Evolutionary conservation across 2,329 filamentous ascomycete genomes (phyloP).

Genomic region (Alternaria burnsii): DNA sequence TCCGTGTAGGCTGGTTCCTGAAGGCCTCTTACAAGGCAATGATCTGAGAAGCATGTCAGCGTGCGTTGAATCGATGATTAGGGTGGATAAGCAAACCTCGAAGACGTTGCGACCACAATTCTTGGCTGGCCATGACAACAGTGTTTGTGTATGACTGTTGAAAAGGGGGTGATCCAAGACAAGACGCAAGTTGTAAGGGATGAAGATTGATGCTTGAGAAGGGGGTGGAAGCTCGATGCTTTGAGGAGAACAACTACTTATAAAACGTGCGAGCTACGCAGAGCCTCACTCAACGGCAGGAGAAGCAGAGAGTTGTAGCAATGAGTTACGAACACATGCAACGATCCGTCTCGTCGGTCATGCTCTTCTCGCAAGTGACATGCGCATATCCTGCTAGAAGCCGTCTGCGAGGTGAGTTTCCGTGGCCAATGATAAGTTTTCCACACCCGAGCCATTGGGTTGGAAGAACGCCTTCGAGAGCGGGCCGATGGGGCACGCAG

Average conservation of each 20-base stretch:
- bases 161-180: not conserved
- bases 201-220: not conserved
- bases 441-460: constrained; percentile 12
- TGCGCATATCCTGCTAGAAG: constrained; percentile 24
- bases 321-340: constrained; percentile 25
- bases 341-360: constrained; percentile 30
- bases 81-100: constrained; percentile 30
- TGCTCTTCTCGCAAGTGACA: constrained; percentile 26
- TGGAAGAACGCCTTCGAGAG: constrained; percentile 12
- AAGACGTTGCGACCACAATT: constrained; percentile 40
- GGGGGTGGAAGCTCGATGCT: constrained; percentile 5
- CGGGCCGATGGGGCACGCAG: constrained; percentile 15
- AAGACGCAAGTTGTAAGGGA: not conserved
- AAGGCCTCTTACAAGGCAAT: constrained; percentile 39
- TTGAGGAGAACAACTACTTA: constrained; percentile 15
- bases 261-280: constrained; percentile 5
- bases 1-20: constrained; percentile 45
- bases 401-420: constrained; percentile 24
- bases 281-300: constrained; percentile 13
- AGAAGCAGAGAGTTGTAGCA: constrained; percentile 10
- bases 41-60: constrained; percentile 34
- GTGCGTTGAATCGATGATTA: not conserved
- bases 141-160: not conserved
- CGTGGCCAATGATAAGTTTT: constrained; percentile 30
- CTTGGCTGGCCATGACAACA: constrained; percentile 29